Percentiles rank a stretch among this genome's conserved stretches.
phyloP scores from a whole-genome alignment of 257 asterid genomes.

The Nicotiana undulata region DNA sequence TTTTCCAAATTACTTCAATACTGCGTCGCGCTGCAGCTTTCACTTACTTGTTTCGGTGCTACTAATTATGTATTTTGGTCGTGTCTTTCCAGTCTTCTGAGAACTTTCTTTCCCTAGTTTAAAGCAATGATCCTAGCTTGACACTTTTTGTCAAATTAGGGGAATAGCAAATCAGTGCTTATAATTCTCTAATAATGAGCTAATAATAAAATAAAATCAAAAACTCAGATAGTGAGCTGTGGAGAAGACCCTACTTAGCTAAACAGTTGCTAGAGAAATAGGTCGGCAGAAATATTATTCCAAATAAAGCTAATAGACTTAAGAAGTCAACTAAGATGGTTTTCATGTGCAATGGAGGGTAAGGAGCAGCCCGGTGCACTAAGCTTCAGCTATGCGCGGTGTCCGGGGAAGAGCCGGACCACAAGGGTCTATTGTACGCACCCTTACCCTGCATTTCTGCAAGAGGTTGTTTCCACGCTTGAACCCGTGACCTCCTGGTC shows the following conservation, averaged over 20 bases:
- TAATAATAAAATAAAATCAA: no score
- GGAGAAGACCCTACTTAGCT: background rate
- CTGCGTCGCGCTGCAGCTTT: background rate
- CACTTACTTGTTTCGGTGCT: background rate
- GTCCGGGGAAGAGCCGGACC: no score
- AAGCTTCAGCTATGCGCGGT: no score
- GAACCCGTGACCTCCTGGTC: no score
- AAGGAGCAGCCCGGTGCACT: no score
- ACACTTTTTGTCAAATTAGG: background rate
- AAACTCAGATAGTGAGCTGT: background rate
- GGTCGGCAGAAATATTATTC: background rate
- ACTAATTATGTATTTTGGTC: background rate
- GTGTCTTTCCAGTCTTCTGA: background rate
- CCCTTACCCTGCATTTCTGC: no score
- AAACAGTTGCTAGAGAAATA: background rate
- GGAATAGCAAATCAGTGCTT: background rate
- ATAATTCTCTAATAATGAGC: background rate
- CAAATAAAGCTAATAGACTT: background rate
- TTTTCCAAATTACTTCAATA: slow-evolving; percentile 1
- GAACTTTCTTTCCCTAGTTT: background rate
- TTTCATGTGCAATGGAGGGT: background rate
- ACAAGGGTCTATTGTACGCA: no score
- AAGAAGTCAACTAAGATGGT: background rate
- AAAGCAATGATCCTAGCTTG: background rate
- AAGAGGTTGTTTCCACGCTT: no score